These are phyloP conservation scores for Paulownia fortunei DNA, from an alignment of 257 asterid species.

Conservation along the genomic window DNA sequence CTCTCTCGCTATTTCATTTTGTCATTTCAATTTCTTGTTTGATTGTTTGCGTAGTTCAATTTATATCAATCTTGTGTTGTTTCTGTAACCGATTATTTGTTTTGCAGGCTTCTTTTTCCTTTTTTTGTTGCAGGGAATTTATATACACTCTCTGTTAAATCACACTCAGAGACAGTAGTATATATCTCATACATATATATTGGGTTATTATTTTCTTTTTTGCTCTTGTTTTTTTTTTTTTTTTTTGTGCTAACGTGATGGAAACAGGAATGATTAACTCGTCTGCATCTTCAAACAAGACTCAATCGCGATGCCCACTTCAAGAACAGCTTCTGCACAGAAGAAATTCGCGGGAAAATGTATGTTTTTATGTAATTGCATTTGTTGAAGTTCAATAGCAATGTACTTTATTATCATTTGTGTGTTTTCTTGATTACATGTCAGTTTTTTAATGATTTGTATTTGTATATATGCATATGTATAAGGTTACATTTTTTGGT, in stretches of 20 bases:
- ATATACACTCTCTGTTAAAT: slow-evolving; percentile 11
- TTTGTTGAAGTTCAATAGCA: not conserved
- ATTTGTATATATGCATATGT: not conserved
- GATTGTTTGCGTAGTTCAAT: slow-evolving; percentile 30
- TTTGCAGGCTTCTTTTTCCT: slow-evolving; percentile 48
- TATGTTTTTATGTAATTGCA: slow-evolving; percentile 36
- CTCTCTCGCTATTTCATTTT: not conserved
- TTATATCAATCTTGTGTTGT: slow-evolving; percentile 20
- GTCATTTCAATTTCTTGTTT: slow-evolving; percentile 20
- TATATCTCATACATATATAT: not conserved
- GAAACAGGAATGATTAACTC: slow-evolving; percentile 69
- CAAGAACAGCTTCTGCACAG: slow-evolving; percentile 70
- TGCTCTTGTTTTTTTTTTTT: slow-evolving; percentile 20
- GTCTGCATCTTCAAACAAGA: slow-evolving; percentile 58
- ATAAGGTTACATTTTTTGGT: not conserved
- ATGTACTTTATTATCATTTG: not conserved
- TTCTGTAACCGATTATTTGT: slow-evolving; percentile 28
- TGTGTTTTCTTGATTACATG: slow-evolving; percentile 2
- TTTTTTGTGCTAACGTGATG: slow-evolving; percentile 58
- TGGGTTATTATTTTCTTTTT: not conserved
- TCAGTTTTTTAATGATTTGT: not conserved
- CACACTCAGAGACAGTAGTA: not conserved
- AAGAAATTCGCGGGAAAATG: slow-evolving; percentile 73
- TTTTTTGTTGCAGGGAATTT: slow-evolving; percentile 11
- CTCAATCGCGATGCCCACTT: slow-evolving; percentile 73